Base-by-base conservation (phyloP, 495 filamentous ascomycete species). In the Hyphodiscus hymeniophilus region DNA sequence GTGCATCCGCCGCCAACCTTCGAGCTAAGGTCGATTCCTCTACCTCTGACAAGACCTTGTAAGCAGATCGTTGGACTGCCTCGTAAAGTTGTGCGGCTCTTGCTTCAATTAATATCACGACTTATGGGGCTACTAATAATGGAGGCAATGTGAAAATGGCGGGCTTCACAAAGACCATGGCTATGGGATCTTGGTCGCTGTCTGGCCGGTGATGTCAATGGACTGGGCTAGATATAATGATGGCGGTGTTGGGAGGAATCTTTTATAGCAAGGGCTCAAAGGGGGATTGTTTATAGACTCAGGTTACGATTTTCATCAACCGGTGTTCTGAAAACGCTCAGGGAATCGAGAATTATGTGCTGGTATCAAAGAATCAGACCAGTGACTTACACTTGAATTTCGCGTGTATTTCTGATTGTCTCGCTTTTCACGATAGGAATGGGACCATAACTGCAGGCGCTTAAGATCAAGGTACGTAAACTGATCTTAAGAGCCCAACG, bases 21-120 rank as follows among this genome's bases (percentile, higher is more conserved):
- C 87, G 89, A 44, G 85, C 87, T 51, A 87, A 92, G 77, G 89
- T 85, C 66, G 89, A 95, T 59, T 76, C 82, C 61, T 76, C 83
- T 61, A 68, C 70, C 63, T 76, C 72, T 56, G 67, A 76, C 59
- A 75, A 81, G 68, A 51, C 58, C 30, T 61, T 64, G 63, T 70
- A 66, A 62, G 52, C 35, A 34, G 18, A 28, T 18, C 38, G 22
- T 39, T 47, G 7, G n/a, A 41, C 11, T 13, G n/a, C 28, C 45
- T 34, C 45, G 22, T 41, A 36, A 47, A 41, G 32, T 41, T 33
- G 20, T 34, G 38, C 24, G 11, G 32, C 1, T 17, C 24, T 40
- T 15, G 36, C 34, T 47, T 42, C 39, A 18, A 48, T 44, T 45
- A 38, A 54, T 22, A 54, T 46, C 23, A 40, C 16, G 44, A 30